Conservation (phyloP, 257 asterid genomes). For the Osmanthus fragrans region DNA sequence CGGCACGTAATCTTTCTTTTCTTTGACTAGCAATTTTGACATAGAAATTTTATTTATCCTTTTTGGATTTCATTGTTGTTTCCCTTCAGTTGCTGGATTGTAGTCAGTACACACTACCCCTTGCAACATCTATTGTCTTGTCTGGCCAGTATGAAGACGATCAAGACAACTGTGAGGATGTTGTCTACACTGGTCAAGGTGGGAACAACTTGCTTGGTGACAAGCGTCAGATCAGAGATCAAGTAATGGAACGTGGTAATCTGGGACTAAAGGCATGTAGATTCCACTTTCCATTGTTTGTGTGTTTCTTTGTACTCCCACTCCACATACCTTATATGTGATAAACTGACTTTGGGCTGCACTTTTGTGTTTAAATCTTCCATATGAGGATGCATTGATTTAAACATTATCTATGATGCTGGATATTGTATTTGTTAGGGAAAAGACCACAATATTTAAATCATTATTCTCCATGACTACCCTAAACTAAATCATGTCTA, state of each 20-base stretch:
- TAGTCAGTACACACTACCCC: slow-evolving; percentile 46
- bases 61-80: not conserved
- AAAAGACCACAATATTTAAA: not conserved
- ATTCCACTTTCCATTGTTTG: slow-evolving; percentile 14
- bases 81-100: slow-evolving; percentile 39
- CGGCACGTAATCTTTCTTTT: not conserved
- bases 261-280: slow-evolving; percentile 69
- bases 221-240: slow-evolving; percentile 70
- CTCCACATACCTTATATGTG: not conserved
- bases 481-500: not conserved
- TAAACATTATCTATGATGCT: not conserved
- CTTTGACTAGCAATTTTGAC: not conserved
- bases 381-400: not conserved
- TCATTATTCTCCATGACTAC: not conserved
- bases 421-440: not conserved
- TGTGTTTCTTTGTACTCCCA: not conserved
- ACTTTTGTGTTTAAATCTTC: not conserved
- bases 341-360: not conserved
- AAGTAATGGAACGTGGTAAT: slow-evolving; percentile 68
- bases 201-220: slow-evolving; percentile 79
- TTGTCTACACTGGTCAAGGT: slow-evolving; percentile 93
- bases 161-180: slow-evolving; percentile 68
- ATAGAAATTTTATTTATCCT: not conserved
- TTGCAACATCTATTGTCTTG: slow-evolving; percentile 68
- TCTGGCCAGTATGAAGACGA: slow-evolving; percentile 97